phyloP scores from a whole-genome alignment of 768 basidiomycete species.

The Ramaria rubella region DNA sequence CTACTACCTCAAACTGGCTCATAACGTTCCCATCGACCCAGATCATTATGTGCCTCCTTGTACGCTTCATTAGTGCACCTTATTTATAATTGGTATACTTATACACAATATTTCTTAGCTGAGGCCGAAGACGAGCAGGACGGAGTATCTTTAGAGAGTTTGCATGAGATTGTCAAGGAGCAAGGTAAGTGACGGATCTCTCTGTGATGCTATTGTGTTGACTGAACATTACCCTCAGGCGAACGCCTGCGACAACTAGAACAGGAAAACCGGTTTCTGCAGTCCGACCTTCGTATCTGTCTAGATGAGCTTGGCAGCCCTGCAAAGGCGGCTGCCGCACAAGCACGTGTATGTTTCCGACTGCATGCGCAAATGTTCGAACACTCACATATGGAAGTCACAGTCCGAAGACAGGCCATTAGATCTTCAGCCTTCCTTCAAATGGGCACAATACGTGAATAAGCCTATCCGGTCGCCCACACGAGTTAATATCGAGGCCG shows the following conservation, averaged over 20 bases:
- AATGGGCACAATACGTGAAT: conserved; percentile 72
- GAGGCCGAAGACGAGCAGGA: conserved; percentile 51
- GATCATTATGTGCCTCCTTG: conserved; percentile 88
- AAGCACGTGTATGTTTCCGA: conserved; percentile 16
- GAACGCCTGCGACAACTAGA: conserved; percentile 65
- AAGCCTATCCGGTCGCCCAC: conserved; percentile 78
- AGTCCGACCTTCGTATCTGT: conserved; percentile 52
- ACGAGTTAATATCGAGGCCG: conserved; percentile 49
- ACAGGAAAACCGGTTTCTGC: conserved; percentile 69
- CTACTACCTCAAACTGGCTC: conserved; percentile 80
- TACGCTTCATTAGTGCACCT: conserved; percentile 32
- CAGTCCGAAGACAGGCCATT: conserved; percentile 40
- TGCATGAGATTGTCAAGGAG: conserved; percentile 61
- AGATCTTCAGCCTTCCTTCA: conserved; percentile 73
- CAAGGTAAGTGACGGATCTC: conserved; percentile 50
- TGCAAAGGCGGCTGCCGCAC: conserved; percentile 25
- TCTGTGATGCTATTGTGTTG: background rate
- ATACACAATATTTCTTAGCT: conserved; percentile 30
- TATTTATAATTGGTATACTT: background rate
- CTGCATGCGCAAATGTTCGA: conserved; percentile 7
- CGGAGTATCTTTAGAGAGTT: conserved; percentile 54
- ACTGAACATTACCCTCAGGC: conserved; percentile 33
- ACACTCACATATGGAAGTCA: conserved; percentile 23
- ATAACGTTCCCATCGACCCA: conserved; percentile 75
- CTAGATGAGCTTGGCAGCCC: conserved; percentile 45